Evolutionary conservation across 2,329 filamentous ascomycete species (phyloP), one percentile per base, ranked within the genome.

Genomic region (Hypoxylon sp.): DNA sequence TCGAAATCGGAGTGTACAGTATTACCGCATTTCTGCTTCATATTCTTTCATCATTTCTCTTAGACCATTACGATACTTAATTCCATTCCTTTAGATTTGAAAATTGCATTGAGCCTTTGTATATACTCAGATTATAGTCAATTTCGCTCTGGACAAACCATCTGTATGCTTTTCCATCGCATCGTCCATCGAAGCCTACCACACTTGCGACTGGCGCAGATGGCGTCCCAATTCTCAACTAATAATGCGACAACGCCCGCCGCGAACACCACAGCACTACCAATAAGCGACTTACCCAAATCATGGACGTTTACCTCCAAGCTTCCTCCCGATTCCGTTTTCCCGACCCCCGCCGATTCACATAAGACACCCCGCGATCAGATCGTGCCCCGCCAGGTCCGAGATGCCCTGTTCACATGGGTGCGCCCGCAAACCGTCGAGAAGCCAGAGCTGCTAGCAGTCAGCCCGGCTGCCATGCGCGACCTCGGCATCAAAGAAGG

Each of bases 361-460:
- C 90, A 97, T 71, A 81, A 83, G 61, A 91, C 90, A 1, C 87
- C 91, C 1, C 85, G 93, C 63, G 81, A 88, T 48, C 75, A 87
- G 25, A 86, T 97, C 37, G 80, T 82, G 0, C 93, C 94, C 11
- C 88, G 92, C 37, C 79, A 91, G 69, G 94, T 99, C 29, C 90
- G 87, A 67, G 83, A 86, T 51, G 93, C 94, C 3, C 74, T 93
- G 40, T 99, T 90, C 73, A 96, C 92, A 6, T 99, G 87, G 78
- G 91, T 99, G 13, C 85, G 91, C 3, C 94, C 94, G 0, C 88
- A 93, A 64, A 72, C 78, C 13, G 81, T 86, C 17, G 77, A 86
- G 57, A 81, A 88, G 15, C 84, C 91, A 0, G 90, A 97, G 66
- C 77, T 99, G 11, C 80, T 97, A 1, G 88, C 84, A 5, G 86